Evolutionary conservation across 2,329 filamentous ascomycete species (phyloP).

Genomic region (Neophaeococcomyces aloes): DNA sequence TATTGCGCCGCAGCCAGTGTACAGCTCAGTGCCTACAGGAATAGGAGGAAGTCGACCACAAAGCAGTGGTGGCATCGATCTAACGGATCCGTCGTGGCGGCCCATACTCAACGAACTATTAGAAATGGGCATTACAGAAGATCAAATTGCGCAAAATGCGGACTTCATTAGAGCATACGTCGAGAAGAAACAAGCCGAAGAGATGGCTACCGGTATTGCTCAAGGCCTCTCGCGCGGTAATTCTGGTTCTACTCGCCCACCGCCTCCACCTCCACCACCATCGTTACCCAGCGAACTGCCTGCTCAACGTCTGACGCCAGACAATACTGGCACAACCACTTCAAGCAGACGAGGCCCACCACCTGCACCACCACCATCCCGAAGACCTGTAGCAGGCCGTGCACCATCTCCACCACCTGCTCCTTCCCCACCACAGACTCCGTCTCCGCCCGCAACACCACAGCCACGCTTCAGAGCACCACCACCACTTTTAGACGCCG

Average conservation of each 20-base stretch:
- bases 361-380: slow-evolving; percentile 47
- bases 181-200: slow-evolving; percentile 50
- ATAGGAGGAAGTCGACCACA: slow-evolving; percentile 23
- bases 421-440: slow-evolving; percentile 55
- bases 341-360: slow-evolving; percentile 47
- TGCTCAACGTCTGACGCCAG: slow-evolving; percentile 44
- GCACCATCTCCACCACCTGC: slow-evolving; percentile 32
- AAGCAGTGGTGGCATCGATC: slow-evolving; percentile 38
- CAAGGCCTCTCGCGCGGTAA: slow-evolving; percentile 29
- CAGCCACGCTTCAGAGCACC: slow-evolving; percentile 70
- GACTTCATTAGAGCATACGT: slow-evolving; percentile 60
- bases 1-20: slow-evolving; percentile 18
- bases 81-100: slow-evolving; percentile 52
- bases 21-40: slow-evolving; percentile 11
- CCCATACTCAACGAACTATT: slow-evolving; percentile 50
- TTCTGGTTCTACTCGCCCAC: slow-evolving; percentile 31
- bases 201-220: slow-evolving; percentile 29
- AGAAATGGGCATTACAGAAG: slow-evolving; percentile 57
- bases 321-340: slow-evolving; percentile 45
- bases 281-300: slow-evolving; percentile 49
- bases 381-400: slow-evolving; percentile 36
- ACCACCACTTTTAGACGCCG: slow-evolving; percentile 79
- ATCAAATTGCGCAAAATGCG: slow-evolving; percentile 56
- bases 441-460: slow-evolving; percentile 54
- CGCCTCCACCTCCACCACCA: slow-evolving; percentile 49